Evolutionary conservation across 2,329 filamentous ascomycete species (phyloP).

Genomic region (Arachnopeziza araneosa): DNA sequence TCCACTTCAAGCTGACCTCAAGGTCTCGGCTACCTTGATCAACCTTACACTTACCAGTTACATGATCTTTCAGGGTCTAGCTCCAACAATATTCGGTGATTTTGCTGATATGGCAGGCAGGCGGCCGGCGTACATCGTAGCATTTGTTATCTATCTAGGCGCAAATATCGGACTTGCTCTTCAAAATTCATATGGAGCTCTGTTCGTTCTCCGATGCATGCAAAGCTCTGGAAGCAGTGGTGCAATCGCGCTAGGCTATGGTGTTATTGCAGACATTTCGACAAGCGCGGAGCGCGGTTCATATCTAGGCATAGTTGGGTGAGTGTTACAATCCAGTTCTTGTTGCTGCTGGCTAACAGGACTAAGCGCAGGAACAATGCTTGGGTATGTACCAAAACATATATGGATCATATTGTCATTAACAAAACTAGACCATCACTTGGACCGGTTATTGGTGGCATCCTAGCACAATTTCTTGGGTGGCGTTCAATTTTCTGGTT

Average conservation of each 20-base stretch:
- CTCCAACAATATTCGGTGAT: constrained; percentile 52
- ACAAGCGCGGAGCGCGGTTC: constrained; percentile 64
- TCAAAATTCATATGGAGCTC: constrained; percentile 43
- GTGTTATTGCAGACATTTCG: constrained; percentile 66
- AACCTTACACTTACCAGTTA: constrained; percentile 30
- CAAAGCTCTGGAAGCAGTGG: constrained; percentile 53
- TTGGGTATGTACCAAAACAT: constrained; percentile 27
- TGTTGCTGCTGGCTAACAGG: neutral
- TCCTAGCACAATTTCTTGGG: constrained; percentile 40
- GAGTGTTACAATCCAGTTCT: neutral
- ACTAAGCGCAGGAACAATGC: constrained; percentile 40
- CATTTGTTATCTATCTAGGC: constrained; percentile 48
- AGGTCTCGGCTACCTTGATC: constrained; percentile 28
- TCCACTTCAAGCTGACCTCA: constrained; percentile 27
- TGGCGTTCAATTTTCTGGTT: constrained; percentile 52
- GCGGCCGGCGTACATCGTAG: constrained; percentile 50
- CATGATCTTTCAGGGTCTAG: constrained; percentile 52
- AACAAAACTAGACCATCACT: constrained; percentile 33
- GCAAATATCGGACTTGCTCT: constrained; percentile 53
- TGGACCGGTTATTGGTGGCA: constrained; percentile 46
- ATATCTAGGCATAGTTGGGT: constrained; percentile 62
- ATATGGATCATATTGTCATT: neutral
- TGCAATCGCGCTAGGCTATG: constrained; percentile 64
- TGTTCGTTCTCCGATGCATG: constrained; percentile 51
- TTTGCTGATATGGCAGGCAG: constrained; percentile 52